These are phyloP conservation scores for Metschnikowia koreensis DNA, from an alignment of 805 yeast species.

Conservation along the genomic window DNA sequence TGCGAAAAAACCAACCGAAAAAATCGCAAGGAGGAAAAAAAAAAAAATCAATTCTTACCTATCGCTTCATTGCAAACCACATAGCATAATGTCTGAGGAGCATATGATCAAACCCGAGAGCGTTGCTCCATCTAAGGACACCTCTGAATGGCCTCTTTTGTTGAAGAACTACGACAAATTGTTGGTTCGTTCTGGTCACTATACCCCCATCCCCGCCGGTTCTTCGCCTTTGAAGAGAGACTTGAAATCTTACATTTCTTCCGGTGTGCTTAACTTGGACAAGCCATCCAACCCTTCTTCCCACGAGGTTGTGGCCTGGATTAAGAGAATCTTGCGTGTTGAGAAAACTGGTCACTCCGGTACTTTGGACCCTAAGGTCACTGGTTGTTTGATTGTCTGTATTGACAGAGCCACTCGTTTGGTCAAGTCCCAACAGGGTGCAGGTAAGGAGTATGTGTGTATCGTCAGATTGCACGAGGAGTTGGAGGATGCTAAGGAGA, in stretches of 20 bases:
- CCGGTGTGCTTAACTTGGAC: conserved; percentile 96
- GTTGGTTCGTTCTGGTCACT: conserved; percentile 93
- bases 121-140: conserved; percentile 73
- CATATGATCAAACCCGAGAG: conserved; percentile 86
- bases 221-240: conserved; percentile 94
- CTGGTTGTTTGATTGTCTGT: conserved; percentile 98
- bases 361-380: conserved; percentile 97
- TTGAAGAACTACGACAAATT: conserved; percentile 92
- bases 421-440: conserved; percentile 99
- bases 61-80: conserved; percentile 5
- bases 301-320: conserved; percentile 99
- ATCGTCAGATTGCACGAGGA: conserved; percentile 94
- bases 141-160: conserved; percentile 93
- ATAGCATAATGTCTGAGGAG: conserved; percentile 56
- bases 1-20: conserved; percentile 15
- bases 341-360: conserved; percentile 99
- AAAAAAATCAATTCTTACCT: conserved; percentile 4
- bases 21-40: conserved; percentile 12
- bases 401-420: conserved; percentile 96
- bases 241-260: conserved; percentile 79
- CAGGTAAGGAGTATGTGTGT: conserved; percentile 99
- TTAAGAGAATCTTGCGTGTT: conserved; percentile 89
- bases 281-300: conserved; percentile 98
- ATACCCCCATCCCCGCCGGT: conserved; percentile 96
- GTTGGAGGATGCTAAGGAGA: conserved; percentile 83